Evolutionary conservation across 148 eudicot species (phyloP).

Genomic region (Rhododendron kiyosumense): DNA sequence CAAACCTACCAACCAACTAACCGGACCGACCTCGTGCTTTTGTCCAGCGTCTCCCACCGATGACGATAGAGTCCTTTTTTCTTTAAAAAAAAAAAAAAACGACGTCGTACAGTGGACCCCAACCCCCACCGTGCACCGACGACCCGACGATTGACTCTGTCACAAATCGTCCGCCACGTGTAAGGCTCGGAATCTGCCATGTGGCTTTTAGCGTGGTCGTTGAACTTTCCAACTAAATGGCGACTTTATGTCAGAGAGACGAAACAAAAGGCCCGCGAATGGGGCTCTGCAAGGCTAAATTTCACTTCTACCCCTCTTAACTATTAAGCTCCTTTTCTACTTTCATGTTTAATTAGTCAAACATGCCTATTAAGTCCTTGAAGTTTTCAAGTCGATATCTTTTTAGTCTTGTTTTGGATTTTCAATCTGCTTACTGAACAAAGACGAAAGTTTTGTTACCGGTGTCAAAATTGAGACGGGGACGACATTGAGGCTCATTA

Average conservation of each 20-base stretch:
- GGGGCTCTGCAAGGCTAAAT: neutral
- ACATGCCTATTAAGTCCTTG: neutral
- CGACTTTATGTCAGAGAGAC: neutral
- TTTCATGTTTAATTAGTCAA: neutral
- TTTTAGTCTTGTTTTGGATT: neutral
- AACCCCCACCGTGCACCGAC: neutral
- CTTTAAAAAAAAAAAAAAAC: neutral
- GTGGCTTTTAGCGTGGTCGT: neutral
- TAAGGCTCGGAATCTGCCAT: neutral
- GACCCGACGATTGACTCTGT: neutral
- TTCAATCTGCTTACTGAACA: neutral
- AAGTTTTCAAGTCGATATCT: neutral
- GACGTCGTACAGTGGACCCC: neutral
- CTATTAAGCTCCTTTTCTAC: neutral
- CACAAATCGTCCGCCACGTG: neutral
- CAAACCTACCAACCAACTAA: too few relatives aligned
- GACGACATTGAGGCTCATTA: neutral
- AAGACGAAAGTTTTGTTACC: neutral
- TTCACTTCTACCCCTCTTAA: neutral
- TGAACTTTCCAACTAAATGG: neutral
- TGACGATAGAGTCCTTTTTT: neutral
- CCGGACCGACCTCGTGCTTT: too few relatives aligned
- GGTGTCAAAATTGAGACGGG: too few relatives aligned
- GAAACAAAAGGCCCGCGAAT: slow-evolving; percentile 11
- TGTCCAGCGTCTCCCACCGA: too few relatives aligned